Conservation (phyloP, 139 green algal species). For the Coccomyxa sp. region DNA sequence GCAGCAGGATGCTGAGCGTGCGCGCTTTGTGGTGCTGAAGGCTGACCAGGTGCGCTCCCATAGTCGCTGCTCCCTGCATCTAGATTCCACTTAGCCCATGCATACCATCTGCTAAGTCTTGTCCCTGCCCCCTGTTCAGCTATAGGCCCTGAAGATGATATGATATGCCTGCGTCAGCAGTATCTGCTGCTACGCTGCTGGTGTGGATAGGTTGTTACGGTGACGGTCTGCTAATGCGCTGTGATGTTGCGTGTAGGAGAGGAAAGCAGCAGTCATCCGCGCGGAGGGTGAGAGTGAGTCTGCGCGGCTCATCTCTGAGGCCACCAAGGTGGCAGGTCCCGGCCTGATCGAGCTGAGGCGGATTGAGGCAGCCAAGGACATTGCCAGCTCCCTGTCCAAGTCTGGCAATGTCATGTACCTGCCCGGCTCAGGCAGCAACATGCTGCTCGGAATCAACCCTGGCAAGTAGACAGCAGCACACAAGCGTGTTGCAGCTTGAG, state of each 20-base stretch:
- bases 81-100: not conserved
- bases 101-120: not conserved
- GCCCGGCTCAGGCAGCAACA: conserved; percentile 71
- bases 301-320: conserved; percentile 93
- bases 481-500: too few species aligned
- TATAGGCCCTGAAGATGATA: not conserved
- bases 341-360: conserved; percentile 95
- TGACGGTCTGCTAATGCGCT: not conserved
- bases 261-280: conserved; percentile 86
- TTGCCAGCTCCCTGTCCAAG: conserved; percentile 86
- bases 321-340: conserved; percentile 76
- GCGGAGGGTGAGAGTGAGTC: conserved; percentile 95
- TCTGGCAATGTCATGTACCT: conserved; percentile 95
- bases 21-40: conserved; percentile 92
- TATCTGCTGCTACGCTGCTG: not conserved
- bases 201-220: not conserved
- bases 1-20: conserved; percentile 96
- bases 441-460: conserved; percentile 73
- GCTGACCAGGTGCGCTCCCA: conserved; percentile 75
- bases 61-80: not conserved
- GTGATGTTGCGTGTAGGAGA: conserved; percentile 54
- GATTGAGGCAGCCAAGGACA: conserved; percentile 97
- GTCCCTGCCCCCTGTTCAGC: not conserved
- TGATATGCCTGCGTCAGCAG: not conserved
- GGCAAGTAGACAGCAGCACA: too few species aligned